Base-by-base conservation (phyloP, 805 yeast genomes). In the Torulaspora indica region DNA sequence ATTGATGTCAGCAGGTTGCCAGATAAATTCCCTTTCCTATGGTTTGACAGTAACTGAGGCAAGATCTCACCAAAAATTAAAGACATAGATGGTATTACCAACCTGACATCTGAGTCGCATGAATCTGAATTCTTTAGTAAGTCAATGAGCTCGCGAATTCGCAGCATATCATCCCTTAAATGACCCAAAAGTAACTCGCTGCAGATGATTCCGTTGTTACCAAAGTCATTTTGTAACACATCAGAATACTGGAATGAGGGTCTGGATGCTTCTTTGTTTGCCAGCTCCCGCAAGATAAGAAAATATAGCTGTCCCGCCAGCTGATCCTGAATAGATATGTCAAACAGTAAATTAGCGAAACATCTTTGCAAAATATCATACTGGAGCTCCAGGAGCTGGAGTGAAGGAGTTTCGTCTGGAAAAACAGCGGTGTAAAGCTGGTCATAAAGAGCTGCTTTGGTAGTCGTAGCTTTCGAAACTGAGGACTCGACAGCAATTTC, bases 11-110 rank as follows among this genome's bases (percentile, higher is more conserved):
- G 15, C 9, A 31, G n/a, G 2, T 17, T 18, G 8, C 27, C 32
- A 14, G 34, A 22, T 4, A 31, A 5, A 2, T 18, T 8, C 5
- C 12, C 8, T 34, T 45, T 42, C 38, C 13, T 27, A 12, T 24
- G 24, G 23, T 20, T 10, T 14, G 42, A 38, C 18, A 40, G 29
- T 17, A 45, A 9, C 9, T 36, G 33, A 20, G 48, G 40, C 23
- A 45, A 9, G 6, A 45, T 27, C 10, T 28, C 20, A 12, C 38
- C 40, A 27, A 45, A 45, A 3, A 35, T 35, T 4, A 28, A 5
- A 4, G 24, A 22, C 17, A 45, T 17, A 7, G 30, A 28, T 7
- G 22, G 14, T 6, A 40, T 18, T 10, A 32, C 18, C 24, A 45
- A 17, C 14, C 10, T 13, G 13, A 6, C n/a, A 25, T 23, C 37